A percentile compares a stretch with the other conserved stretches of the same genome.
Conservation (phyloP, 345 rosid species). For the Conringia planisiliqua region DNA sequence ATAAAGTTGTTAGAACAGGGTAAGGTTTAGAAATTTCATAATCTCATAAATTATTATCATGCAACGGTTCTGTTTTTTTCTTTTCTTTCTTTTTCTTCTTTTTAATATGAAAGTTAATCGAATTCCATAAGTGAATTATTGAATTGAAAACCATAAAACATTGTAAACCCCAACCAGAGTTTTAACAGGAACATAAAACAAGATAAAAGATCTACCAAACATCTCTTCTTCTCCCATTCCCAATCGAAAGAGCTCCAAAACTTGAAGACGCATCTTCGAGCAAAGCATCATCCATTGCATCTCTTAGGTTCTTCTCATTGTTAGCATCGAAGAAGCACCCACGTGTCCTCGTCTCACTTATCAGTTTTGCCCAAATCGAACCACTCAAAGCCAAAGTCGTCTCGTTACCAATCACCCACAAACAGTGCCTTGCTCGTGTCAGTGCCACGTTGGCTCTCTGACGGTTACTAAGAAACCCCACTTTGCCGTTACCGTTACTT, state of each 20-base stretch:
- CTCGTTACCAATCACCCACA: slow-evolving; percentile 47
- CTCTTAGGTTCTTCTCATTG: not conserved
- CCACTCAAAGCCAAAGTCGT: slow-evolving; percentile 26
- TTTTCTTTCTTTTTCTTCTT: too few species aligned
- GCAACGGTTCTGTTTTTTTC: too few species aligned
- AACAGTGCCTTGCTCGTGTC: slow-evolving; percentile 38
- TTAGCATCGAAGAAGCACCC: slow-evolving; percentile 17
- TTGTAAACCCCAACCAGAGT: too few species aligned
- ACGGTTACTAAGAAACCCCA: slow-evolving; percentile 36
- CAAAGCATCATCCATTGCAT: slow-evolving; percentile 13
- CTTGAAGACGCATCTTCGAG: slow-evolving; percentile 10
- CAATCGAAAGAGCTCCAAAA: slow-evolving; percentile 8
- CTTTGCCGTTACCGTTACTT: slow-evolving; percentile 24
- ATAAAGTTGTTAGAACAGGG: too few species aligned
- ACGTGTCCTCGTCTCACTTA: slow-evolving; percentile 31
- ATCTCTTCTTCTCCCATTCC: not conserved
- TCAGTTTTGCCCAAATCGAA: slow-evolving; percentile 35
- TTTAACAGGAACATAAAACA: too few species aligned
- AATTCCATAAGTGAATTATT: too few species aligned
- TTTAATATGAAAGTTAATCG: too few species aligned
- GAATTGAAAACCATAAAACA: too few species aligned
- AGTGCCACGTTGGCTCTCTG: slow-evolving; percentile 37
- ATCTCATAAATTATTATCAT: too few species aligned
- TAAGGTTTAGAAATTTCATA: too few species aligned
- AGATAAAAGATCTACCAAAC: not conserved